These are phyloP conservation scores for Crucihimalaya himalaica DNA, from an alignment of 345 rosid genomes.

Conservation along the genomic window DNA sequence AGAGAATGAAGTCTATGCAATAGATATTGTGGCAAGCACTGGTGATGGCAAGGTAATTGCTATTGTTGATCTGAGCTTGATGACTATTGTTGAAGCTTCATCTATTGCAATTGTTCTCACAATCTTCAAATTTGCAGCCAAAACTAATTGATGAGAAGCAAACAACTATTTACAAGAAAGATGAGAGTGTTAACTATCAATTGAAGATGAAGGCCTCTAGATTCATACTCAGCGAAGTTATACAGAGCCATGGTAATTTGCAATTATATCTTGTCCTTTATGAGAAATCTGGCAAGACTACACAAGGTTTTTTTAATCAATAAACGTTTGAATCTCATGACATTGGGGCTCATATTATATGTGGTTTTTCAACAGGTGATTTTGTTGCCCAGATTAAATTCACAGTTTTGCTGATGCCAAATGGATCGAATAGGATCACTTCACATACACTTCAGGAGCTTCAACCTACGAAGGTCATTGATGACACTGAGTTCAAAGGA, in stretches of 20 bases:
- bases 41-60: conserved; percentile 96
- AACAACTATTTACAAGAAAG: conserved; percentile 92
- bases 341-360: not conserved
- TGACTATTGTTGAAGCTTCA: not conserved
- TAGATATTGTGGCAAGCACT: conserved; percentile 89
- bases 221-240: conserved; percentile 93
- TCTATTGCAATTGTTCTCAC: not conserved
- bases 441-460: conserved; percentile 79
- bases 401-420: conserved; percentile 93
- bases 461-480: conserved; percentile 69
- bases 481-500: conserved; percentile 91
- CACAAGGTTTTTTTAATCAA: not conserved
- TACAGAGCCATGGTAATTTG: conserved; percentile 84
- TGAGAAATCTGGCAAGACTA: conserved; percentile 89
- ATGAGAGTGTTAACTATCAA: conserved; percentile 78
- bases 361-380: conserved; percentile 55
- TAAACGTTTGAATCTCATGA: not conserved
- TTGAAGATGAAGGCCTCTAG: conserved; percentile 98
- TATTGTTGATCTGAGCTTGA: not conserved
- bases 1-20: conserved; percentile 93
- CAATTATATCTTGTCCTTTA: conserved; percentile 97
- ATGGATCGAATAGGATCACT: conserved; percentile 90
- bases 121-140: conserved; percentile 59
- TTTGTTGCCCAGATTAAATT: conserved; percentile 87
- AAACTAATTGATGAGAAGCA: conserved; percentile 93